A percentile compares a stretch with the other conserved stretches of the same genome.
Conservation (phyloP, 176 grass and related monocot genomes). For the Musa acuminata region DNA sequence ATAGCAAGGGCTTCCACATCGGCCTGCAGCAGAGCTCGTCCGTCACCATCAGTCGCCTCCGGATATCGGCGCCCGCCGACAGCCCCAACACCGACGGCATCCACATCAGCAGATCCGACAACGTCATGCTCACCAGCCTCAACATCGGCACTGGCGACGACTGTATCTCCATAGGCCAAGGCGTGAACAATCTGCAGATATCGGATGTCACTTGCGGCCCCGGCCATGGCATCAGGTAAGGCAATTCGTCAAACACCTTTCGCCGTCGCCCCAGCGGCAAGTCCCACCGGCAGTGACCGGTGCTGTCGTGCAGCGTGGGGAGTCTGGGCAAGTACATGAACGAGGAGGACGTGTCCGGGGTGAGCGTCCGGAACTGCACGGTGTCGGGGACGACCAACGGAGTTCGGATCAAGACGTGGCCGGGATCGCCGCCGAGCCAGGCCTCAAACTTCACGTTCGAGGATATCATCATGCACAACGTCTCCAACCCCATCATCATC, state of each 20-base stretch:
- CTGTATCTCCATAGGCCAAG: conserved; percentile 38
- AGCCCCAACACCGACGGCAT: conserved; percentile 44
- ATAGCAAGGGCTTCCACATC: conserved; percentile 34
- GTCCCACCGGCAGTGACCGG: too few species aligned
- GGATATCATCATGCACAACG: conserved; percentile 27
- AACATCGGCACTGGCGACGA: conserved; percentile 30
- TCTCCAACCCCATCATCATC: conserved; percentile 32
- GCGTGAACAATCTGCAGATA: conserved; percentile 15
- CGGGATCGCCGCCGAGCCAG: conserved; percentile 25
- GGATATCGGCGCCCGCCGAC: conserved; percentile 26
- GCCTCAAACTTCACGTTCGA: conserved; percentile 28
- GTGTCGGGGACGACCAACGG: conserved; percentile 26
- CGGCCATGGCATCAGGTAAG: conserved; percentile 40
- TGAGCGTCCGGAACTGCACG: conserved; percentile 28
- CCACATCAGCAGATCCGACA: conserved; percentile 22
- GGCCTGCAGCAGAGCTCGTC: conserved; percentile 17
- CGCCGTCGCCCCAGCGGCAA: background rate
- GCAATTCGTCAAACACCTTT: background rate
- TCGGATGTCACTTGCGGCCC: conserved; percentile 25
- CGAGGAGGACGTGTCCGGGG: conserved; percentile 22
- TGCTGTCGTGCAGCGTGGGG: conserved; percentile 18
- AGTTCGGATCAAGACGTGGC: conserved; percentile 39
- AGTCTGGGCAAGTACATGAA: conserved; percentile 30
- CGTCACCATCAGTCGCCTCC: conserved; percentile 12
- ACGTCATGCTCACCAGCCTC: conserved; percentile 7